These are phyloP conservation scores for Cordia subcordata DNA, from an alignment of 257 asterid genomes.

Conservation along the genomic window DNA sequence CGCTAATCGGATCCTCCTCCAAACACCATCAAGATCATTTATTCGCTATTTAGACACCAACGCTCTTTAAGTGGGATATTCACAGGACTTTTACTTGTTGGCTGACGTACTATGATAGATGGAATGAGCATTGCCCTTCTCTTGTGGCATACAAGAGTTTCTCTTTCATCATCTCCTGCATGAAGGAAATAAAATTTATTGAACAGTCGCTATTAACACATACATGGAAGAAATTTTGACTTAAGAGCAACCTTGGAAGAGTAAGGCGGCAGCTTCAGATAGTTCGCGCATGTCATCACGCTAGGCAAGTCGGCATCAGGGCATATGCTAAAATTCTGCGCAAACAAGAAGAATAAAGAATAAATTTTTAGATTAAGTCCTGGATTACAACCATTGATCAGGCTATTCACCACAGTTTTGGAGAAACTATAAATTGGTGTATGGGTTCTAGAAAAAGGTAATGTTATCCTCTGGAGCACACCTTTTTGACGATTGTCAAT, in stretches of 20 bases:
- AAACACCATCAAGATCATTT: neutral
- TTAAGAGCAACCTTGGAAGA: constrained; percentile 55
- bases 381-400: no score
- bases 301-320: constrained; percentile 81
- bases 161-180: constrained; percentile 84
- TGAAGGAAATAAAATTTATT: neutral
- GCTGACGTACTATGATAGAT: constrained; percentile 51
- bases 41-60: constrained; percentile 13
- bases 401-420: no score
- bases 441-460: neutral
- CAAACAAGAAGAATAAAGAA: neutral
- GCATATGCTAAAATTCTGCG: constrained; percentile 65
- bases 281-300: constrained; percentile 96
- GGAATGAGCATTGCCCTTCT: constrained; percentile 96
- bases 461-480: constrained; percentile 14
- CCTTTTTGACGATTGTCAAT: constrained; percentile 93
- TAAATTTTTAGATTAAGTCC: no score
- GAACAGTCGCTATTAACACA: neutral
- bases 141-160: constrained; percentile 75
- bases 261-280: constrained; percentile 92
- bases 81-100: constrained; percentile 33
- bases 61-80: constrained; percentile 25
- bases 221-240: neutral
- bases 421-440: neutral
- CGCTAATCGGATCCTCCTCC: constrained; percentile 18